Evolutionary conservation across 2,329 filamentous ascomycete species (phyloP).

Genomic region (Cladosporium sp.): DNA sequence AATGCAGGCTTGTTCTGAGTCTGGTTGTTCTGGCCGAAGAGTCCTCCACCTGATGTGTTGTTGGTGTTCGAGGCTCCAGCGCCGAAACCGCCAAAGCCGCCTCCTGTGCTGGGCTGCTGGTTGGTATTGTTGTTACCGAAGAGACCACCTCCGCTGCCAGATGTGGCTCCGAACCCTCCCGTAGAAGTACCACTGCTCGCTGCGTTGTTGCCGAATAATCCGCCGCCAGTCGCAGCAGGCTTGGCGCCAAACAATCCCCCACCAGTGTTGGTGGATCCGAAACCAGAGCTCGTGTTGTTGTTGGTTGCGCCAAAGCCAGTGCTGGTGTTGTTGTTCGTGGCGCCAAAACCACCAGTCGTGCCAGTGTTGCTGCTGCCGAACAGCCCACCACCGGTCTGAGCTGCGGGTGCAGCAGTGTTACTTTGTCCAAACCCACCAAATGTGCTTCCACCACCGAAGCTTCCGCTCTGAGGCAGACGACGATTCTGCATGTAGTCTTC

Average conservation of each 20-base stretch:
- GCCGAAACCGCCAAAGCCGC: constrained; percentile 13
- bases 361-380: constrained; percentile 31
- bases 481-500: constrained; percentile 87
- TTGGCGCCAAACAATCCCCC: constrained; percentile 33
- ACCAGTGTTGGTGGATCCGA: constrained; percentile 24
- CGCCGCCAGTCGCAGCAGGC: constrained; percentile 29
- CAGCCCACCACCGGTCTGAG: constrained; percentile 21
- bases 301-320: constrained; percentile 23
- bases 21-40: constrained; percentile 29
- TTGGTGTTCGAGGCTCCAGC: not conserved
- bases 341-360: constrained; percentile 30
- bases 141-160: constrained; percentile 12
- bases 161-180: constrained; percentile 11
- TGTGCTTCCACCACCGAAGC: constrained; percentile 62
- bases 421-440: constrained; percentile 48
- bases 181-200: constrained; percentile 11
- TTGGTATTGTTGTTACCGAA: constrained; percentile 16
- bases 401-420: constrained; percentile 33
- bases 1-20: constrained; percentile 23
- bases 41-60: constrained; percentile 25
- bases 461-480: constrained; percentile 75
- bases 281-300: constrained; percentile 22
- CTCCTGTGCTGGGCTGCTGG: constrained; percentile 1
- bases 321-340: constrained; percentile 27
- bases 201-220: constrained; percentile 29